phyloP scores from a whole-genome alignment of 2,329 filamentous ascomycete species.

The Didymella pomorum region DNA sequence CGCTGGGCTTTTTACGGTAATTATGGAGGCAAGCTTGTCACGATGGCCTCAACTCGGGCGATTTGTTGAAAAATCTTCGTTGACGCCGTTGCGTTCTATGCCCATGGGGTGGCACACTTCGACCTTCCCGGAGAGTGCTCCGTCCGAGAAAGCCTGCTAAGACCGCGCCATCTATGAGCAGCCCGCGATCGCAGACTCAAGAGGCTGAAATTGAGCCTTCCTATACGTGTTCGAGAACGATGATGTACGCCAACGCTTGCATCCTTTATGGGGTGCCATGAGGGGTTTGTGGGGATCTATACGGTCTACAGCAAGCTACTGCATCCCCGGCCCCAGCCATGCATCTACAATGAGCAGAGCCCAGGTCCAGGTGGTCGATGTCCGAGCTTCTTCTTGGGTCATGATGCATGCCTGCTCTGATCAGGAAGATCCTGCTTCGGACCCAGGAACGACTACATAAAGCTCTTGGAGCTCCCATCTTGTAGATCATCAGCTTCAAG shows the following conservation, averaged over 20 bases:
- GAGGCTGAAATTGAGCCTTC: conserved; percentile 23
- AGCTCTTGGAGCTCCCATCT: conserved; percentile 15
- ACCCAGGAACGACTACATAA: conserved; percentile 26
- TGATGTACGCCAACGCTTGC: conserved; percentile 26
- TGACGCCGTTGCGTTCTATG: conserved; percentile 13
- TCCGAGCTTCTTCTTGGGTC: conserved; percentile 20
- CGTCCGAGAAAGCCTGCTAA: conserved; percentile 19
- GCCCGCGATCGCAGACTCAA: conserved; percentile 13
- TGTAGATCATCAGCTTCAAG: conserved; percentile 6
- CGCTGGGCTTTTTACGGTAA: conserved; percentile 29
- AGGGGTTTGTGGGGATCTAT: conserved; percentile 32
- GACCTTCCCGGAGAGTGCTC: conserved; percentile 14
- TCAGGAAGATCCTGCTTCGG: conserved; percentile 17
- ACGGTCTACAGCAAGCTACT: conserved; percentile 25
- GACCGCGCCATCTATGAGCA: conserved; percentile 3
- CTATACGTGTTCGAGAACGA: conserved; percentile 24
- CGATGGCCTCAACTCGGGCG: conserved; percentile 20
- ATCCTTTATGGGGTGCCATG: conserved; percentile 29
- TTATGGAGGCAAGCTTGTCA: conserved; percentile 23
- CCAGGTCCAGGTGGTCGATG: conserved; percentile 25
- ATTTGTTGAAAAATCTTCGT: conserved; percentile 22
- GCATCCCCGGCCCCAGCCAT: conserved; percentile 23
- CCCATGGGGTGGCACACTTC: not conserved
- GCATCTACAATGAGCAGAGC: conserved; percentile 18
- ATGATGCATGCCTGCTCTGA: conserved; percentile 28